Evolutionary conservation across 75 land plant genomes (phyloP).

Genomic region (Pseudotsuga menziesii): DNA sequence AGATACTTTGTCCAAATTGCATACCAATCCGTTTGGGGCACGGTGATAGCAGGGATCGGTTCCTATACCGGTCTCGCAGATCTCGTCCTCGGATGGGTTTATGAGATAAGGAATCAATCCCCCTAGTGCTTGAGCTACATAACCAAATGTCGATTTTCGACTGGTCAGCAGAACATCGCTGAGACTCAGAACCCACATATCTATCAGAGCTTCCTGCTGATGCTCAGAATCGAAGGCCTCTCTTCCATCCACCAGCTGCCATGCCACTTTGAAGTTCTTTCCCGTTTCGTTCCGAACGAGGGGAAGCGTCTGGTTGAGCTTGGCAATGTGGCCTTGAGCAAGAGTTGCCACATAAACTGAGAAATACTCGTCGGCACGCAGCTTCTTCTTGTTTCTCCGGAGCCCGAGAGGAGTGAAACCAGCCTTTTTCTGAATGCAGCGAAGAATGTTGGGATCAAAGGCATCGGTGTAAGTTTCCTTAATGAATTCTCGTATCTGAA

Average conservation of each 20-base stretch:
- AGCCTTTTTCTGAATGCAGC: conserved; percentile 15
- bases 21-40: background rate
- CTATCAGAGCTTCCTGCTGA: conserved; percentile 23
- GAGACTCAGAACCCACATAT: conserved; percentile 54
- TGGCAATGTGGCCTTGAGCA: background rate
- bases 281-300: background rate
- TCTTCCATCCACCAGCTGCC: conserved; percentile 14
- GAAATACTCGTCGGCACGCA: background rate
- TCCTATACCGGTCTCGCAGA: background rate
- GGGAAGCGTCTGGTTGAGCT: background rate
- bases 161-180: conserved; percentile 27
- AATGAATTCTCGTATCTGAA: conserved; percentile 19
- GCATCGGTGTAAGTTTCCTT: conserved; percentile 18
- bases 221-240: conserved; percentile 18
- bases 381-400: background rate
- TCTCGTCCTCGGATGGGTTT: background rate
- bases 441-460: conserved; percentile 18
- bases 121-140: conserved; percentile 28
- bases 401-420: conserved; percentile 8
- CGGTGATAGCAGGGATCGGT: background rate
- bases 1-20: background rate
- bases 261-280: conserved; percentile 7
- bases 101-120: conserved; percentile 8
- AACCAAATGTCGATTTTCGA: conserved; percentile 36
- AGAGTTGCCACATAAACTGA: conserved; percentile 5